These are phyloP conservation scores for Golovinomyces cichoracearum DNA, from an alignment of 2,329 filamentous ascomycete species.

Conservation along the genomic window DNA sequence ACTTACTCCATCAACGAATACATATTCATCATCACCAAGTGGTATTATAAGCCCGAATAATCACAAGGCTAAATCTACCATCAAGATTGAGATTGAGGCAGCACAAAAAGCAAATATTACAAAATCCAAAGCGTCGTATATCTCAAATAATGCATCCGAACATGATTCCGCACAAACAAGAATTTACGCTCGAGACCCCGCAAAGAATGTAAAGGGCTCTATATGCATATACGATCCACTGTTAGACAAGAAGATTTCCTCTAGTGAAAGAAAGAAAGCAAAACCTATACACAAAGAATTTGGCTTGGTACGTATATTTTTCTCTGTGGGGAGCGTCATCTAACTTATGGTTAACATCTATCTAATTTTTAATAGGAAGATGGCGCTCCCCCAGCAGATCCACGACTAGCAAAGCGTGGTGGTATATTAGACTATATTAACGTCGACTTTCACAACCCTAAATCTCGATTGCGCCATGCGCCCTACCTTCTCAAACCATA, in stretches of 20 bases:
- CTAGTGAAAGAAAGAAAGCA: slow-evolving; percentile 27
- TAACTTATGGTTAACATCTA: slow-evolving; percentile 23
- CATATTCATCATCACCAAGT: slow-evolving; percentile 38
- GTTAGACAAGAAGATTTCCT: slow-evolving; percentile 17
- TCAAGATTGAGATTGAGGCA: slow-evolving; percentile 10
- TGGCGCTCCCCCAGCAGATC: slow-evolving; percentile 56
- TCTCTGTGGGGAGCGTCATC: slow-evolving; percentile 33
- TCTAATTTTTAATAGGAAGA: slow-evolving; percentile 48
- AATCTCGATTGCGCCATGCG: slow-evolving; percentile 41
- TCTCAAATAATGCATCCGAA: slow-evolving; percentile 7
- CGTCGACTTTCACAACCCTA: slow-evolving; percentile 40
- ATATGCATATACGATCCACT: slow-evolving; percentile 34
- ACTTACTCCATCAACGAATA: slow-evolving; percentile 38
- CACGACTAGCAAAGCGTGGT: slow-evolving; percentile 42
- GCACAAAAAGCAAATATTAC: slow-evolving; percentile 4
- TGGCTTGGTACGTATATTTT: slow-evolving; percentile 33
- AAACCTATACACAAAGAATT: slow-evolving; percentile 38
- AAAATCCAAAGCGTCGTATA: slow-evolving; percentile 12
- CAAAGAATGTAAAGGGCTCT: slow-evolving; percentile 26
- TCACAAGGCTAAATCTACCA: slow-evolving; percentile 13
- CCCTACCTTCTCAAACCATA: slow-evolving; percentile 66
- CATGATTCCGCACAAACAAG: slow-evolving; percentile 8
- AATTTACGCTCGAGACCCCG: slow-evolving; percentile 30
- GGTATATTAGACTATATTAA: slow-evolving; percentile 42
- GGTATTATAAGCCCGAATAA: slow-evolving; percentile 29